Percentiles rank a stretch among this genome's conserved stretches.
phyloP scores from a whole-genome alignment of 345 rosid genomes.

The Turritis glabra region DNA sequence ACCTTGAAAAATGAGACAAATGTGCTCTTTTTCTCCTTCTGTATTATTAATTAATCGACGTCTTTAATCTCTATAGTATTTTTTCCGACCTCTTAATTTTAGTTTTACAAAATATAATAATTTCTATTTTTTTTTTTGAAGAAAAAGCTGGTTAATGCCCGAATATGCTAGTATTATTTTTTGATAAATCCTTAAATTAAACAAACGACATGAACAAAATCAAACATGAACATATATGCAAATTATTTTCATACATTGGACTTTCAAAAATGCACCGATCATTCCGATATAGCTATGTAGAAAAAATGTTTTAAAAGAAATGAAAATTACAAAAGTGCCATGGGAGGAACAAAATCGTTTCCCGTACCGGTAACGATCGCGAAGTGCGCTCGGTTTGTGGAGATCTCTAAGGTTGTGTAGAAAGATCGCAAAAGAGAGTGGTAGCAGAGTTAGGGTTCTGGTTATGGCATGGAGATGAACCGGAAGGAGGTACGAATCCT shows the following conservation, averaged over 20 bases:
- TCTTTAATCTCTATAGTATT: neutral
- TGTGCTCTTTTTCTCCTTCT: constrained; percentile 1
- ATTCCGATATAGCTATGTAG: neutral
- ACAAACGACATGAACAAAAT: neutral
- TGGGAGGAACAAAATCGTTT: constrained; percentile 24
- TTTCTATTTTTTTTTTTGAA: no score
- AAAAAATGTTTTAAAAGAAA: neutral
- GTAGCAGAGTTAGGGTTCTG: constrained; percentile 30
- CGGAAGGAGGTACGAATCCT: constrained; percentile 38
- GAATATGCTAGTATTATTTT: neutral
- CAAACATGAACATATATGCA: constrained; percentile 1
- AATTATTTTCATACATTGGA: constrained; percentile 10
- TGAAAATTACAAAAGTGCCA: constrained; percentile 21
- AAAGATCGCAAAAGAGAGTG: constrained; percentile 26
- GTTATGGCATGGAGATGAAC: constrained; percentile 38
- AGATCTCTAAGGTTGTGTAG: constrained; percentile 26
- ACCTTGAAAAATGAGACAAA: constrained; percentile 12
- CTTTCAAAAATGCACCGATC: constrained; percentile 8
- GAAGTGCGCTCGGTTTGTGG: neutral
- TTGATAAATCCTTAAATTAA: neutral
- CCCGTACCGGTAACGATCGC: constrained; percentile 14
- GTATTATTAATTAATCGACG: neutral
- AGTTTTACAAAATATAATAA: neutral
- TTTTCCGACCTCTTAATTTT: neutral
- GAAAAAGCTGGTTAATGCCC: neutral